Percentiles rank a stretch among this genome's conserved stretches.
Conservation (phyloP, 169 alveolate species). For the Eimeria sp. region DNA sequence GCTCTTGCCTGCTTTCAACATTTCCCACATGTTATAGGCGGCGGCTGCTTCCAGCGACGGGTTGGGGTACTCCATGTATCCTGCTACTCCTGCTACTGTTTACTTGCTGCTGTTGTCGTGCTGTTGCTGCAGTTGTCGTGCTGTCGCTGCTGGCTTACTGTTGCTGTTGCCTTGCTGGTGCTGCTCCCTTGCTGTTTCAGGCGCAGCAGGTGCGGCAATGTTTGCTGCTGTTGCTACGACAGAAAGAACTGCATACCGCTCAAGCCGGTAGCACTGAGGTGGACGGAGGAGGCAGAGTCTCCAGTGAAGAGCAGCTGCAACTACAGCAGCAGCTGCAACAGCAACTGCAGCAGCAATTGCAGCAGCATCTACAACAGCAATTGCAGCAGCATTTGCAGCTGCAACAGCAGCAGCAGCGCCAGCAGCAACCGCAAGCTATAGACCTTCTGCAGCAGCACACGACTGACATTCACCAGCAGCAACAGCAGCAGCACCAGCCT, state of each 20-base stretch:
- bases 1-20: no score
- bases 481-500: conserved; percentile 11
- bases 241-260: conserved; percentile 6
- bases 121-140: no score
- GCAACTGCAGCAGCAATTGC: not conserved
- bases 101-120: not conserved
- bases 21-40: no score
- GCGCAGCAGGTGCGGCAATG: conserved; percentile 56
- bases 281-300: not conserved
- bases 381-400: not conserved
- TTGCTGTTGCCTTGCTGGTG: not conserved
- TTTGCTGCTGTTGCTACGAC: conserved; percentile 14
- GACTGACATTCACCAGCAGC: conserved; percentile 24
- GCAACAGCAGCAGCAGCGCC: conserved; percentile 19
- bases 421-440: conserved; percentile 13
- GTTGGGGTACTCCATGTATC: no score
- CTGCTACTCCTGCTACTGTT: no score
- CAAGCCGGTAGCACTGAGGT: not conserved
- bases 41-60: no score
- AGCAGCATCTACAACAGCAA: not conserved
- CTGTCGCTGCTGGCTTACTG: not conserved
- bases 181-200: not conserved
- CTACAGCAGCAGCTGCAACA: not conserved
- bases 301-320: conserved; percentile 23
- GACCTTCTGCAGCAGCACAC: conserved; percentile 23